Evolutionary conservation across 257 asterid genomes (phyloP), one percentile per base, ranked within the genome.

Genomic region (Marsdenia floribunda): DNA sequence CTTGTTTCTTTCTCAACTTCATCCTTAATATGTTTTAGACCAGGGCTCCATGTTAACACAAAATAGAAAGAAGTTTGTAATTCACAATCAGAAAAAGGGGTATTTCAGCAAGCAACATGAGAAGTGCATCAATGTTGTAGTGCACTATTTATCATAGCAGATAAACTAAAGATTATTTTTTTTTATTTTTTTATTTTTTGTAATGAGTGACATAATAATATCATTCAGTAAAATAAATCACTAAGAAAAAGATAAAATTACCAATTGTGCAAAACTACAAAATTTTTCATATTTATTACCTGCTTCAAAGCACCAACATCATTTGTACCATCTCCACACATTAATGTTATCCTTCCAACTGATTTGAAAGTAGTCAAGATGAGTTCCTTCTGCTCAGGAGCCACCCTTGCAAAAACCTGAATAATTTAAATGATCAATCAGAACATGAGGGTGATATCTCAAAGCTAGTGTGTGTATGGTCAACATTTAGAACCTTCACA

Each of bases 321-420:
- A 75, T 95, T 95, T 66, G 99, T 95, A 70, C 99, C 99, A 86
- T 95, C 99, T 75, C 99, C 99, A 67, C 99, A 95, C 99, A 92
- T 95, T 79, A 95, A 82, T 44, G 99, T 83, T 72, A 90, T 87
- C 85, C 99, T 92, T 78, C 99, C 99, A 82, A 95, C 99, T 2
- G 96, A 88, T 70, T 86, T 92, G 82, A 92, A 95, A 69, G 99
- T 89, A 76, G 98, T 95, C 84, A 95, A 86, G 73, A 95, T 95
- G 77, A 92, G 98, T 83, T 95, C 99, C 85, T 95, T 95, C 77
- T 95, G 99, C 85, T 89, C 98, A 38, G 99, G 99, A 70, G 98
- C 98, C 74, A 95, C 99, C 84, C 98, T 91, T 72, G 99, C 97
- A 83, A 95, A 92, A 52, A 95, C 97, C 98, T 95, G 83, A 50